phyloP scores from a whole-genome alignment of 2,329 filamentous ascomycete genomes.

The Lasiodiplodia sp. region DNA sequence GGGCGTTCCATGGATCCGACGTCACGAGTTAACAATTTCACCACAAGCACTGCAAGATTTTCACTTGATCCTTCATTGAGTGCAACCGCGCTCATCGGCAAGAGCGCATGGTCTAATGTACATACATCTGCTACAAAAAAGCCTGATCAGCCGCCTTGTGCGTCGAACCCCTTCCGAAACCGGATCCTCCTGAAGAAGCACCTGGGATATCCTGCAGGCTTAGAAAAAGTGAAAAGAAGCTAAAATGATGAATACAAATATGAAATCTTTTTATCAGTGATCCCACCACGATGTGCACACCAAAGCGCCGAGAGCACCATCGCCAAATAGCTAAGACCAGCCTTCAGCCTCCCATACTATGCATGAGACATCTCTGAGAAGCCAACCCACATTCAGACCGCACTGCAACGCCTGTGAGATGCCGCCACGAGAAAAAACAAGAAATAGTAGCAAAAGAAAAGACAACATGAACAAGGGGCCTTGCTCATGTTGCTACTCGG shows the following conservation, averaged over 20 bases:
- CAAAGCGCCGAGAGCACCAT: conserved; percentile 26
- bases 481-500: background rate
- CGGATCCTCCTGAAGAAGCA: background rate
- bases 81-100: background rate
- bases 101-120: conserved; percentile 8
- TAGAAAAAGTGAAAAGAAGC: background rate
- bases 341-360: conserved; percentile 24
- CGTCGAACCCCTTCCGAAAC: background rate
- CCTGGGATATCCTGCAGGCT: background rate
- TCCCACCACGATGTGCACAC: conserved; percentile 18
- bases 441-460: background rate
- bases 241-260: background rate
- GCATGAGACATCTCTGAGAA: conserved; percentile 21
- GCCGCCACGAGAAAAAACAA: conserved; percentile 10
- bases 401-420: conserved; percentile 27
- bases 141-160: conserved; percentile 3
- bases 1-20: conserved; percentile 1
- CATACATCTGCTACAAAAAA: background rate
- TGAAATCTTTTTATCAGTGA: conserved; percentile 15
- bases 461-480: background rate
- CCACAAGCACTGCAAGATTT: no score
- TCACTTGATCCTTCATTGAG: conserved; percentile 1
- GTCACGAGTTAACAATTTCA: background rate
- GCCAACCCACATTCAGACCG: conserved; percentile 19
- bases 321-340: conserved; percentile 23